A percentile compares a stretch with the other conserved stretches of the same genome.
Evolutionary conservation across 192 early-diverging fungal species (phyloP).

Genomic region (Kickxella alabastrina): DNA sequence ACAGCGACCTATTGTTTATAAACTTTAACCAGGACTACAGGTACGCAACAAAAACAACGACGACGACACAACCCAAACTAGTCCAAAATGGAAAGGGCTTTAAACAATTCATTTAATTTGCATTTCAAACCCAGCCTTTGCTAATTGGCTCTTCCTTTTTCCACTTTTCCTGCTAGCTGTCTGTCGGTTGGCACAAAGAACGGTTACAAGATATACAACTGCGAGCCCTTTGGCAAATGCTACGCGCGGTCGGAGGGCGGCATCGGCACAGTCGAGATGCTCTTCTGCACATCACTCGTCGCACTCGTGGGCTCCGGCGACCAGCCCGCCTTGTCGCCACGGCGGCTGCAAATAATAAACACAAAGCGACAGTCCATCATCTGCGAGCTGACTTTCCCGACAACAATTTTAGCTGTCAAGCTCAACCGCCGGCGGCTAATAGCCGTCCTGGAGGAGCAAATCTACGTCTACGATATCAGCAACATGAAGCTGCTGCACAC

Average conservation of each 20-base stretch:
- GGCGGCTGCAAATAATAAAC: slow-evolving; percentile 91
- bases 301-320: slow-evolving; percentile 94
- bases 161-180: slow-evolving; percentile 61
- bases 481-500: slow-evolving; percentile 98
- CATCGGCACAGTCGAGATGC: slow-evolving; percentile 94
- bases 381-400: slow-evolving; percentile 94
- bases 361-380: slow-evolving; percentile 98
- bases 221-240: slow-evolving; percentile 94
- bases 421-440: slow-evolving; percentile 91
- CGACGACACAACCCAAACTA: too few relatives aligned
- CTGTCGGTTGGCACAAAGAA: slow-evolving; percentile 77
- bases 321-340: slow-evolving; percentile 79
- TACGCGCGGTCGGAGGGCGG: slow-evolving; percentile 86
- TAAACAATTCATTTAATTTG: too few relatives aligned
- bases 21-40: slow-evolving; percentile 84
- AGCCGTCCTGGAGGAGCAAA: slow-evolving; percentile 92
- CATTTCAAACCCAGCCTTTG: too few relatives aligned
- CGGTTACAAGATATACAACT: slow-evolving; percentile 96
- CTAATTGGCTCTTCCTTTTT: too few relatives aligned
- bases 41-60: slow-evolving; percentile 38
- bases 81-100: not conserved
- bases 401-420: slow-evolving; percentile 90
- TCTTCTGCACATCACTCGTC: slow-evolving; percentile 95
- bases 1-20: slow-evolving; percentile 70
- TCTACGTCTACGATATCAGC: slow-evolving; percentile 95